Base-by-base conservation (phyloP, 2,329 filamentous ascomycete genomes). In the Penicillium sp. region DNA sequence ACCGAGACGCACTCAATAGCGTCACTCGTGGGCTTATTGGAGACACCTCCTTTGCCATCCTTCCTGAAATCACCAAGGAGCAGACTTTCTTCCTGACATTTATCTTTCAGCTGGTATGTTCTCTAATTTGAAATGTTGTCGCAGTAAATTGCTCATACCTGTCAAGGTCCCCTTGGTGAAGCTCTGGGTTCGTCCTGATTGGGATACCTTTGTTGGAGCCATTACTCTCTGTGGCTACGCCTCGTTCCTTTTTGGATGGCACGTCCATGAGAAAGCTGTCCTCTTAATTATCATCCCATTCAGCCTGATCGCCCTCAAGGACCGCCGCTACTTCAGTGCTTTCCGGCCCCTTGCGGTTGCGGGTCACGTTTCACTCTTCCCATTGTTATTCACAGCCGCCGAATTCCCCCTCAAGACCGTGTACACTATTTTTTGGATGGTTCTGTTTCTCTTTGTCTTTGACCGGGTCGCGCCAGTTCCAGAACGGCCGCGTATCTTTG, bases 211-310 rank as follows among this genome's bases (percentile, higher is more conserved):
- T 61, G 78, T 97, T 28, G 88, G 88, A 3, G 84, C 88, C 0
- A 79, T 95, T 30, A 96, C 91, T 0, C 80, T 97, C 11, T 97
- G 93, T 59, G 93, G 87, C 43, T 98, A 96, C 61, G 86, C 91
- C 0, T 96, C 91, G 0, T 98, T 98, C 70, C 76, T 98, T 7
- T 97, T 97, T 56, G 91, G 93, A 41, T 98, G 91, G 89, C 93
- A 98, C 60, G 93, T 98, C 7, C 93, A 98, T 58, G 93, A 98
- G 63, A 98, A 98, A 68, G 93, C 93, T 1, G 86, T 98, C 41
- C 77, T 98, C 15, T 79, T 97, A 14, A 85, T 97, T 59, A 89
- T 98, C 51, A 86, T 97, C 33, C 93, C 93, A 0, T 97, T 97
- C 73, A 94, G 87, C 54, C 77, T 98, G 46, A 84, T 97, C 45